A percentile compares a stretch with the other conserved stretches of the same genome.
Conservation (phyloP, 768 basidiomycete species). For the Solioccasus polychromus region DNA sequence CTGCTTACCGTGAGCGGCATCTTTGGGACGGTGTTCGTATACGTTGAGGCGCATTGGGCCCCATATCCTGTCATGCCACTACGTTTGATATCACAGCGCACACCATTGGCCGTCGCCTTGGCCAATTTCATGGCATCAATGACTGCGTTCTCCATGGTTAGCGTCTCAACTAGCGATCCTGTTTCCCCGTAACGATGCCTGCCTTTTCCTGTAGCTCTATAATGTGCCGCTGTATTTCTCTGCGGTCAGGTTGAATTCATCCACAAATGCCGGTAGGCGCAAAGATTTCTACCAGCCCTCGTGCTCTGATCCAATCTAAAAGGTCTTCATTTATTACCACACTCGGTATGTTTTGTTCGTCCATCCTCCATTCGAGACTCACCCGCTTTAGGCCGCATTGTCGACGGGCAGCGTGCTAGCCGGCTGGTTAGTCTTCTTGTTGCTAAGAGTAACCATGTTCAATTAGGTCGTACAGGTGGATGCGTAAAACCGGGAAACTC, state of each 20-base stretch:
- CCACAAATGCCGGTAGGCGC: constrained; percentile 66
- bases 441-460: background rate
- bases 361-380: constrained; percentile 9
- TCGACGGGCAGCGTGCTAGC: constrained; percentile 84
- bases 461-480: constrained; percentile 44
- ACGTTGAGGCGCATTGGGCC: constrained; percentile 76
- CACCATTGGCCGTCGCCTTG: constrained; percentile 77
- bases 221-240: constrained; percentile 89
- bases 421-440: constrained; percentile 60
- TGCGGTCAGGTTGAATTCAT: constrained; percentile 66
- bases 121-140: constrained; percentile 77
- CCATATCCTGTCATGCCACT: constrained; percentile 91
- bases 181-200: constrained; percentile 3
- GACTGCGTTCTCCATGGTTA: constrained; percentile 77
- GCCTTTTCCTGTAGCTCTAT: constrained; percentile 55
- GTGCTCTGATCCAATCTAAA: constrained; percentile 12
- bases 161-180: constrained; percentile 8
- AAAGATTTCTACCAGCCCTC: background rate
- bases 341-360: constrained; percentile 68
- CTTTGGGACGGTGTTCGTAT: constrained; percentile 58
- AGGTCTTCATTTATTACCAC: constrained; percentile 87
- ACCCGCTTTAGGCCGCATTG: constrained; percentile 59
- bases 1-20: constrained; percentile 58
- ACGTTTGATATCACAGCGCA: constrained; percentile 69
- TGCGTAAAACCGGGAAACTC: constrained; percentile 84